phyloP scores from a whole-genome alignment of 306 rosid genomes.

The Leucaena leucocephala region DNA sequence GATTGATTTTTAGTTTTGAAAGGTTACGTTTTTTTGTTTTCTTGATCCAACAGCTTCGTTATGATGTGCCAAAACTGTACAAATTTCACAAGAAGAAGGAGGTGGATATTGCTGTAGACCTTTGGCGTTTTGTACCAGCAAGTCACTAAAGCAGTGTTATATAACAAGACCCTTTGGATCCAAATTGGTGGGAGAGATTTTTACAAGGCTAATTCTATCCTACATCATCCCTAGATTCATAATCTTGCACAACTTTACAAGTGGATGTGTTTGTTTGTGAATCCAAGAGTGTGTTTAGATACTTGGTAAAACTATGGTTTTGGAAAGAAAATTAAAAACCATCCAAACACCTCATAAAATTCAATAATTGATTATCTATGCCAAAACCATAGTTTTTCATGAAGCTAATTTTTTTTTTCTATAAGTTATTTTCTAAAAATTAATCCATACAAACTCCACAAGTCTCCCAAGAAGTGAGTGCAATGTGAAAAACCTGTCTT shows the following conservation, averaged over 20 bases:
- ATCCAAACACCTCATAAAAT: too few species aligned
- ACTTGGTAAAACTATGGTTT: too few species aligned
- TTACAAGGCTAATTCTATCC: conserved; percentile 8
- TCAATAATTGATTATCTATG: too few species aligned
- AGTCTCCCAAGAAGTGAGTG: neutral
- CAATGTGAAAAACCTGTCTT: neutral
- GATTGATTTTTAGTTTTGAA: conserved; percentile 6
- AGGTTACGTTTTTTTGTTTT: neutral
- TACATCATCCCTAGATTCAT: neutral
- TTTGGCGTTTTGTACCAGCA: conserved; percentile 87
- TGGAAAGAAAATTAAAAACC: too few species aligned
- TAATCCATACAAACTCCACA: neutral
- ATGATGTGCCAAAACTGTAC: conserved; percentile 69
- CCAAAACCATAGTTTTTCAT: too few species aligned
- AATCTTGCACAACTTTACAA: neutral
- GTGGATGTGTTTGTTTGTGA: conserved; percentile 12
- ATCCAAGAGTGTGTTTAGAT: neutral
- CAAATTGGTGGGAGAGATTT: neutral
- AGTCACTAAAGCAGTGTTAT: conserved; percentile 36
- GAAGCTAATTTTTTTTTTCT: too few species aligned
- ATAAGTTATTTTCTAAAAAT: too few species aligned
- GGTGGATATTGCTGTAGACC: conserved; percentile 86
- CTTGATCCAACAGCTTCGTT: conserved; percentile 70
- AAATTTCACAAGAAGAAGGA: conserved; percentile 92
- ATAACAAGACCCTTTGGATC: neutral